Base-by-base conservation (phyloP, 768 basidiomycete species). In the Peribolospora baueri region DNA sequence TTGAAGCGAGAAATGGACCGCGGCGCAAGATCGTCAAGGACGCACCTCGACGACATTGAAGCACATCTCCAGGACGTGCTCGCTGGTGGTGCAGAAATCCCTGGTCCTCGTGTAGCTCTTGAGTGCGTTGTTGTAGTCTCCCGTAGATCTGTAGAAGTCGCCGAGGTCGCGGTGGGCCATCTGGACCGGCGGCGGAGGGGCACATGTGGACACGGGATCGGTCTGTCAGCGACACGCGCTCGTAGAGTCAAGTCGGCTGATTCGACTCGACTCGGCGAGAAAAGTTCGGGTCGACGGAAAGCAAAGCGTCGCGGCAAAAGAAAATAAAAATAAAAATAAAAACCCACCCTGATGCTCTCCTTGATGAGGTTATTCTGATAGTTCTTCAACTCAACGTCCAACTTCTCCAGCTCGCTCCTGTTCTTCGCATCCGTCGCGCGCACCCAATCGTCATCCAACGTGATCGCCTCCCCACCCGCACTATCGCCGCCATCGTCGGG, bases 361-460 rank as follows among this genome's bases (percentile, higher is more conserved):
- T 93, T 97, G 73, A 97, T 93, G 80, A 95, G 81, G 66, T 93
- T 97, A 62, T 84, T 88, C 60, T 79, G 75, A 64, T 95, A 95
- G 8, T 82, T 84, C 75, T 87, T 90, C 64, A 95, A 71, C 66
- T 97, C 91, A 5, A 88, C 81, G 70, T 93, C 90, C 56, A 93
- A 70, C 66, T 81, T 84, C n/a, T 74, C 75, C 56, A 72, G 73
- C 64, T 90, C 85, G n/a, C 75, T 74, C 58, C 72, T 70, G 62
- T 82, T 85, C 67, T 74, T 77, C 57, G 74, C 71, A 47, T 71
- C 70, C 39, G 70, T 74, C 60, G 80, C 76, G 47, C 51, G 45
- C 37, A 77, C 68, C 88, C 86, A 93, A 8, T 70, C 72, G 54
- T 73, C 70, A 63, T 90, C 80, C 39, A 80, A 62, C 48, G 68